Conservation (phyloP, 2,329 filamentous ascomycete genomes). For the Xylaria sp. region DNA sequence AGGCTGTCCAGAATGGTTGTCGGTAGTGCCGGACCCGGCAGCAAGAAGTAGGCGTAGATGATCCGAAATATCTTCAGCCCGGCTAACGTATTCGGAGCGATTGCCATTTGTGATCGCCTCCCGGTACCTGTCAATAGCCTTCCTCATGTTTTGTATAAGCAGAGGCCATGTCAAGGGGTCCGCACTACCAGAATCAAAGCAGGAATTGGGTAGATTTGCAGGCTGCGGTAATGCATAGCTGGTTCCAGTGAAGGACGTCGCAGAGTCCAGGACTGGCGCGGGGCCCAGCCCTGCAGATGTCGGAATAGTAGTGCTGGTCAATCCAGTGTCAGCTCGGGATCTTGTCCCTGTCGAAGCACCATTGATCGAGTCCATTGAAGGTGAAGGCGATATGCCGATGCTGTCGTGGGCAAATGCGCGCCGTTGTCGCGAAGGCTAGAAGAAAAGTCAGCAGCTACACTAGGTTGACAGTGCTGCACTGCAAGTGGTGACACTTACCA, state of each 20-base stretch:
- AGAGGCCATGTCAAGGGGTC: slow-evolving; percentile 86
- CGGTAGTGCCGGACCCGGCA: slow-evolving; percentile 93
- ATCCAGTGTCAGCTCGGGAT: slow-evolving; percentile 59
- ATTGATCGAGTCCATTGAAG: slow-evolving; percentile 90
- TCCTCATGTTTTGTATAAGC: slow-evolving; percentile 90
- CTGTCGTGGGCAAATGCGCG: slow-evolving; percentile 69
- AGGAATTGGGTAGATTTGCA: slow-evolving; percentile 74
- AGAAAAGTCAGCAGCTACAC: slow-evolving; percentile 29
- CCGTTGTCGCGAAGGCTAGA: slow-evolving; percentile 62
- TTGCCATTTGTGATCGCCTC: slow-evolving; percentile 84
- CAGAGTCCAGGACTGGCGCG: slow-evolving; percentile 60
- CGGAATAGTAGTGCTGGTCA: slow-evolving; percentile 52
- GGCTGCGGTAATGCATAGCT: slow-evolving; percentile 63
- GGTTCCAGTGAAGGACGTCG: slow-evolving; percentile 66
- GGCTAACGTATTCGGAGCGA: slow-evolving; percentile 87
- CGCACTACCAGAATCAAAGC: slow-evolving; percentile 87
- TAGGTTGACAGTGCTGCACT: slow-evolving; percentile 3
- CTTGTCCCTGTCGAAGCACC: slow-evolving; percentile 65
- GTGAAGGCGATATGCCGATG: slow-evolving; percentile 73
- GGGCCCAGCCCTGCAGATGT: slow-evolving; percentile 41
- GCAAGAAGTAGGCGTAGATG: slow-evolving; percentile 92
- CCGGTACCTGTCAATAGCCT: slow-evolving; percentile 86
- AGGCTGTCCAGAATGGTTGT: slow-evolving; percentile 97
- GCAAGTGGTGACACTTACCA: slow-evolving; percentile 58
- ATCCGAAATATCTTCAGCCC: slow-evolving; percentile 98